Conservation (phyloP, 257 asterid genomes). For the Thymus mandschuricus region DNA sequence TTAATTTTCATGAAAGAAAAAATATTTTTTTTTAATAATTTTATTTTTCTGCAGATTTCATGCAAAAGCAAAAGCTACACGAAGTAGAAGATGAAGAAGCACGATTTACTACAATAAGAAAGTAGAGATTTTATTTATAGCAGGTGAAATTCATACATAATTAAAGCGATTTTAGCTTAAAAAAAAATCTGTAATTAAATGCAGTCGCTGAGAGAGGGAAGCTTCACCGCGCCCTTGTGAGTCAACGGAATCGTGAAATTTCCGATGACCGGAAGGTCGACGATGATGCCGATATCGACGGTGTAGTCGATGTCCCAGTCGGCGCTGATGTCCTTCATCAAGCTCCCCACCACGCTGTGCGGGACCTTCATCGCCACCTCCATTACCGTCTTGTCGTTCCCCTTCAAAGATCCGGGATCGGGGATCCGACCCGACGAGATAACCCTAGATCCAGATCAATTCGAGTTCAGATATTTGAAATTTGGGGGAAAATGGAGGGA, state of each 20-base stretch:
- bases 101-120: too few species aligned
- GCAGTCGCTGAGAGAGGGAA: constrained; percentile 64
- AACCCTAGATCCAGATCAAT: constrained; percentile 41
- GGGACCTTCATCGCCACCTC: constrained; percentile 64
- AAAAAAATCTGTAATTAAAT: constrained; percentile 15
- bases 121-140: too few species aligned
- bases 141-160: too few species aligned
- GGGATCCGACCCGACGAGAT: constrained; percentile 68
- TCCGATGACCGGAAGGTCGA: constrained; percentile 79
- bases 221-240: constrained; percentile 74
- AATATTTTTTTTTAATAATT: too few species aligned
- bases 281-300: constrained; percentile 48
- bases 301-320: constrained; percentile 84
- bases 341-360: constrained; percentile 59
- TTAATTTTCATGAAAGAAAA: too few species aligned
- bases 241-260: constrained; percentile 64
- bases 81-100: too few species aligned
- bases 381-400: constrained; percentile 52
- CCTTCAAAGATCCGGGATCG: constrained; percentile 86
- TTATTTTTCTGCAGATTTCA: too few species aligned
- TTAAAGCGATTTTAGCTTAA: too few species aligned
- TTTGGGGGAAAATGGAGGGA: background rate
- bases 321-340: constrained; percentile 66
- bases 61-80: too few species aligned
- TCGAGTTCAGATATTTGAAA: background rate